phyloP scores from a whole-genome alignment of 495 filamentous ascomycete species.

The Parmelia sp. region DNA sequence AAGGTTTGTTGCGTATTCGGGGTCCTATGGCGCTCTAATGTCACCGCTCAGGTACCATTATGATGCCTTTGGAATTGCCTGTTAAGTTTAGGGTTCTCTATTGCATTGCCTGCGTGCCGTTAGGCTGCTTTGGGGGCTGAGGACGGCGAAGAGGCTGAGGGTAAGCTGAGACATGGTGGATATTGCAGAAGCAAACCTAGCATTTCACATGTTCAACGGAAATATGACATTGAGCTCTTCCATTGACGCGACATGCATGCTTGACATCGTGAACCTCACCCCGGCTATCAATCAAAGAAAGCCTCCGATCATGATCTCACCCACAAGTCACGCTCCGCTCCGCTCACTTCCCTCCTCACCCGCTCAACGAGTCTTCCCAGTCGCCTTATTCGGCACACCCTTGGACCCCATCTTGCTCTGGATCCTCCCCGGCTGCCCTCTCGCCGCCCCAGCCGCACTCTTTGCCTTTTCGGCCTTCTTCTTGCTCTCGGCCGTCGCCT shows the following conservation, averaged over 20 bases:
- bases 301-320: not conserved
- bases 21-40: not conserved
- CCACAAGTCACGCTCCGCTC: not conserved
- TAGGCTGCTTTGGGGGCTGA: not conserved
- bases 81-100: not conserved
- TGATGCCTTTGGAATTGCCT: too few relatives aligned
- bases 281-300: not conserved
- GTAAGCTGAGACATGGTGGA: not conserved
- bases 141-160: not conserved
- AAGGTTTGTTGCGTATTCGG: not conserved
- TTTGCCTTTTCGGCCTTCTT: conserved; percentile 99
- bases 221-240: not conserved
- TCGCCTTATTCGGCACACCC: conserved; percentile 79
- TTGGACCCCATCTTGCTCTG: conserved; percentile 95
- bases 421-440: conserved; percentile 71
- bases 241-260: conserved; percentile 1
- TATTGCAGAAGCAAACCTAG: not conserved
- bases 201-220: not conserved
- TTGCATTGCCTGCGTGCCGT: too few relatives aligned
- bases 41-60: too few relatives aligned
- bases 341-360: not conserved
- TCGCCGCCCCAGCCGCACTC: conserved; percentile 63
- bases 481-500: conserved; percentile 69
- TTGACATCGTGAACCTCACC: conserved; percentile 1
- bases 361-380: conserved; percentile 72